Base-by-base conservation (phyloP, 2,329 filamentous ascomycete genomes). In the Phaeoacremonium minimum region DNA sequence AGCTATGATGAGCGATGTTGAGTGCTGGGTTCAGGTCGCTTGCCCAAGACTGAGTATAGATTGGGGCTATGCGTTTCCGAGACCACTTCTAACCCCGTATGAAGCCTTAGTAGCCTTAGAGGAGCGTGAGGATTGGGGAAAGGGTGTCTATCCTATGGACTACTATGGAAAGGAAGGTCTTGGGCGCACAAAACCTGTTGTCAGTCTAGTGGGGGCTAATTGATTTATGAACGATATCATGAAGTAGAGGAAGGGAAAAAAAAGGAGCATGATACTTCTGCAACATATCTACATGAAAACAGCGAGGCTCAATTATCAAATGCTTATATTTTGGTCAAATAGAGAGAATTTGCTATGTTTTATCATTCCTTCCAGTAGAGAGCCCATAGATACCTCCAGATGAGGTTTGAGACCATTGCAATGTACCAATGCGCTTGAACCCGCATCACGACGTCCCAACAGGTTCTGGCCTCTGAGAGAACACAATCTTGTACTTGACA, bases 11-110 rank as follows among this genome's bases (percentile, higher is more conserved):
- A 65, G 67, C 18, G 91, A 97, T 53, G 87, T 98, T 3, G 91
- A 96, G 56, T 95, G 89, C 51, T 98, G 93, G 93, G 91, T 98
- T 28, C 93, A 98, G 63, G 89, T 98, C 34, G 93, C 93, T 5
- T 98, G 93, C 63, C 93, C 93, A n/a, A 71, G 93, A 33, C 57
- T 98, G 57, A 97, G 91, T 60, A 98, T 98, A 48, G 93, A 98
- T 64, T 98, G 93, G 93, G 93, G 93, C 0, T 97, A 97, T 65
- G 93, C 93, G 1, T 98, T 98, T 56, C 78, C 88, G 2, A 68
- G 87, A 32, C 93, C 93, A 32, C 59, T 98, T 40, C 62, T 98
- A 55, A 97, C 91, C 35, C 91, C 93, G 3, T 96, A 98, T 50
- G 93, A 98, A 66, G 93, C 93, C 6, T 73, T 97, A 41, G 83